These are phyloP conservation scores for Zelopaecilomyces penicillatus DNA, from an alignment of 2,329 filamentous ascomycete genomes.

Conservation along the genomic window DNA sequence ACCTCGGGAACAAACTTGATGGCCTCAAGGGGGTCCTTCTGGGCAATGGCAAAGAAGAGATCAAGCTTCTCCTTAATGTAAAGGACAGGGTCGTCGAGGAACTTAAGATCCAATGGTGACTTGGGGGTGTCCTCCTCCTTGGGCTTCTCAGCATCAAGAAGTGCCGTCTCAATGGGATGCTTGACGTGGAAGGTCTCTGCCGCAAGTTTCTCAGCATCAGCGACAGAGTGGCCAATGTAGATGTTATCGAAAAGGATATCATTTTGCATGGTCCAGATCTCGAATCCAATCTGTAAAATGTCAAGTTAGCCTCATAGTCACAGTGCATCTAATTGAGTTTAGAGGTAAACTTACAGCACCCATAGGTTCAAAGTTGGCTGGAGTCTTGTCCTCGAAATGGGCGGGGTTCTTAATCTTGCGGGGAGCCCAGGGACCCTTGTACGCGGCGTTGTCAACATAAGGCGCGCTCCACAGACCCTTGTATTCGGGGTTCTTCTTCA, in stretches of 20 bases:
- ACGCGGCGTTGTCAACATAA: slow-evolving; percentile 91
- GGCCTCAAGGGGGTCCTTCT: slow-evolving; percentile 74
- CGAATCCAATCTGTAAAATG: slow-evolving; percentile 73
- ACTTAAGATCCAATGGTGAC: slow-evolving; percentile 70
- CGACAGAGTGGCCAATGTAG: slow-evolving; percentile 95
- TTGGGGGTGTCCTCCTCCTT: slow-evolving; percentile 58
- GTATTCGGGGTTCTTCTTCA: slow-evolving; percentile 92
- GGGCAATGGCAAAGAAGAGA: slow-evolving; percentile 76
- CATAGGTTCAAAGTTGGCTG: slow-evolving; percentile 95
- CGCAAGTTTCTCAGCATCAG: slow-evolving; percentile 83
- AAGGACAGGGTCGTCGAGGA: slow-evolving; percentile 80
- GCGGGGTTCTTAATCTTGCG: slow-evolving; percentile 94
- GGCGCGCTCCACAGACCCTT: slow-evolving; percentile 98
- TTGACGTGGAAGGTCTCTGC: slow-evolving; percentile 87
- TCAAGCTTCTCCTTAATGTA: slow-evolving; percentile 91
- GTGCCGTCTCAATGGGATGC: slow-evolving; percentile 69
- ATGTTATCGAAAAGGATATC: slow-evolving; percentile 99
- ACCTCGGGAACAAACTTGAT: slow-evolving; percentile 88
- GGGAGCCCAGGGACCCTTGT: slow-evolving; percentile 93
- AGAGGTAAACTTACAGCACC: slow-evolving; percentile 67
- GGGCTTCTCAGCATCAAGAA: slow-evolving; percentile 72
- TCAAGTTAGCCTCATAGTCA: not conserved
- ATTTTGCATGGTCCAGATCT: slow-evolving; percentile 99
- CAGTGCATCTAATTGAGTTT: not conserved
- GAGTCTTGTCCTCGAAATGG: slow-evolving; percentile 95